Evolutionary conservation across 768 basidiomycete species (phyloP).

Genomic region (Amanita thiersii): DNA sequence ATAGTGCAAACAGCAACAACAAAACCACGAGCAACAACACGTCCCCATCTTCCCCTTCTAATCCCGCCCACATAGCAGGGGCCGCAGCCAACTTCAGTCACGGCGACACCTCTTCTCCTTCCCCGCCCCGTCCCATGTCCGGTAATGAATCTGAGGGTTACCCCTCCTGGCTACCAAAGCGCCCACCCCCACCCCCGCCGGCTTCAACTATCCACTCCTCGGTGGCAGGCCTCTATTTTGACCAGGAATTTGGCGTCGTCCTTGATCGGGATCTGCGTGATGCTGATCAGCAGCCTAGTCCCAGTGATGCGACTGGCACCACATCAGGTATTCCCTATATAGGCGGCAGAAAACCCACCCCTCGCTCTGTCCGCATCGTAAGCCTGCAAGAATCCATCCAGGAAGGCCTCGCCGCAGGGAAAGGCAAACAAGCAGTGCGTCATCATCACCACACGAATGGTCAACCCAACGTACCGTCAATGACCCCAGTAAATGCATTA

Average conservation of each 20-base stretch:
- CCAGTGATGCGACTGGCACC: constrained; percentile 17
- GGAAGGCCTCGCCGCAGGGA: constrained; percentile 29
- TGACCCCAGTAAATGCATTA: constrained; percentile 30
- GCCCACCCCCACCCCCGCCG: constrained; percentile 72
- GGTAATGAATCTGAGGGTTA: constrained; percentile 62
- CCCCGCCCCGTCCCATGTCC: constrained; percentile 22
- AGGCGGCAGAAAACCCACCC: constrained; percentile 71
- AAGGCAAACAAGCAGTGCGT: constrained; percentile 25
- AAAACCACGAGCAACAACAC: constrained; percentile 9
- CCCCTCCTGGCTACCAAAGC: constrained; percentile 77
- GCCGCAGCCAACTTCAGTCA: constrained; percentile 9
- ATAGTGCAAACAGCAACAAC: constrained; percentile 4
- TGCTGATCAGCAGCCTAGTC: constrained; percentile 18
- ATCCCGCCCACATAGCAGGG: constrained; percentile 12
- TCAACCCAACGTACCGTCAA: constrained; percentile 46
- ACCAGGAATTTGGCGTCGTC: constrained; percentile 5
- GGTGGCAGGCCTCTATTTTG: constrained; percentile 23
- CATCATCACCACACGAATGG: constrained; percentile 18
- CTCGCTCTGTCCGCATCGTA: constrained; percentile 77
- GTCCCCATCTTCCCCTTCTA: constrained; percentile 7
- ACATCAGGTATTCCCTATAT: constrained; percentile 19
- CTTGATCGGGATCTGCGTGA: constrained; percentile 12
- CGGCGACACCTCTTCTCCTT: constrained; percentile 21
- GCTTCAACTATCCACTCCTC: constrained; percentile 61
- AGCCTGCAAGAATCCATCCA: constrained; percentile 48